A percentile compares a stretch with the other conserved stretches of the same genome.
Evolutionary conservation across 140 eudicot species (phyloP).

Genomic region (Erigeron philadelphicus): DNA sequence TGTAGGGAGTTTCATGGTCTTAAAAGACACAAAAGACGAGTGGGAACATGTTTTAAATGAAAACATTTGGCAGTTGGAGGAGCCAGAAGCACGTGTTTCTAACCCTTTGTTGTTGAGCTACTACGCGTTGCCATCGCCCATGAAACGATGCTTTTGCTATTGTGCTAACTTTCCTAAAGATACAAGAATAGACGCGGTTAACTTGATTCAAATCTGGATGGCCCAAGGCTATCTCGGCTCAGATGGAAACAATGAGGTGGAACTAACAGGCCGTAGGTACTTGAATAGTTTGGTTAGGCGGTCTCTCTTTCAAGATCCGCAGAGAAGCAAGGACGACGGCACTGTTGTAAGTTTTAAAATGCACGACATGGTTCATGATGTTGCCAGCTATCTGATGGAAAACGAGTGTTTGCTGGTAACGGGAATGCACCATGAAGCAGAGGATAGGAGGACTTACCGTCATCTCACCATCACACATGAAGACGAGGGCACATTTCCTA

Average conservation of each 20-base stretch:
- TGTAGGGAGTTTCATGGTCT: slow-evolving; percentile 14
- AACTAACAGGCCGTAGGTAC: background rate
- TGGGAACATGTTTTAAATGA: slow-evolving; percentile 15
- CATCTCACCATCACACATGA: no score
- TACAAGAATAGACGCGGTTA: slow-evolving; percentile 1
- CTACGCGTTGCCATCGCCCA: background rate
- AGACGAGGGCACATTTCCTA: no score
- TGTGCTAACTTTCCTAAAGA: slow-evolving; percentile 20
- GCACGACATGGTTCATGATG: slow-evolving; percentile 16
- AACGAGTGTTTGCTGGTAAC: slow-evolving; percentile 10
- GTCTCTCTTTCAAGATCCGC: slow-evolving; percentile 4
- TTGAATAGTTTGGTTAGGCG: slow-evolving; percentile 14
- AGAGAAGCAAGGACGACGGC: slow-evolving; percentile 8
- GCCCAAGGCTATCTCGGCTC: slow-evolving; percentile 12
- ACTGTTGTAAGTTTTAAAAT: background rate
- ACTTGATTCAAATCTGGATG: slow-evolving; percentile 23
- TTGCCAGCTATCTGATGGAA: slow-evolving; percentile 21
- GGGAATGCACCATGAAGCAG: background rate
- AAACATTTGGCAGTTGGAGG: background rate
- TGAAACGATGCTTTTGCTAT: slow-evolving; percentile 18
- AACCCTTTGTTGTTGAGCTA: slow-evolving; percentile 19
- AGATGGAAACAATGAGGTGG: slow-evolving; percentile 6
- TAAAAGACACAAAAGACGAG: slow-evolving; percentile 8
- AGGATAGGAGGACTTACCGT: no score
- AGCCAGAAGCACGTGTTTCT: background rate